These are phyloP conservation scores for Gryganskiella cystojenkinii DNA, from an alignment of 192 early-diverging fungal genomes.

Conservation along the genomic window DNA sequence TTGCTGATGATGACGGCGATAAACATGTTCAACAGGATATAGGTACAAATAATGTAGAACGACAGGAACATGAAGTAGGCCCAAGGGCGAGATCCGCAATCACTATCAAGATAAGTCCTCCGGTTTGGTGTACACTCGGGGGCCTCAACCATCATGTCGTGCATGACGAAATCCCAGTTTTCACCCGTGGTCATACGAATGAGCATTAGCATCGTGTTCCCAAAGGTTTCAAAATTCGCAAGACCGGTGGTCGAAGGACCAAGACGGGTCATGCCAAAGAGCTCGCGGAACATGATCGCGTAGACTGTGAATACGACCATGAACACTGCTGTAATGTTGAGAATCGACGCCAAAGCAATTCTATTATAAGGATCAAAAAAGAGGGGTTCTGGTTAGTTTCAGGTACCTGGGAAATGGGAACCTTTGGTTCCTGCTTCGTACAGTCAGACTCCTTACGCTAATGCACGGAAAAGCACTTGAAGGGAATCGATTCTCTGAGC, in stretches of 20 bases:
- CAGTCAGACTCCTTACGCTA: constrained; percentile 47
- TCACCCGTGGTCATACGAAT: constrained; percentile 68
- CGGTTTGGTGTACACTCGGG: constrained; percentile 58
- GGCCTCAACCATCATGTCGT: constrained; percentile 63
- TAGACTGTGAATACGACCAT: constrained; percentile 64
- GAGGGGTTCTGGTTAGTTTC: background rate
- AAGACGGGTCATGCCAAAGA: constrained; percentile 68
- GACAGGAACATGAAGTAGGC: constrained; percentile 66
- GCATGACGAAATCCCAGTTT: constrained; percentile 71
- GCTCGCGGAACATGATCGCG: constrained; percentile 68
- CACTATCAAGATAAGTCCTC: constrained; percentile 54
- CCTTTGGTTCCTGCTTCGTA: constrained; percentile 54
- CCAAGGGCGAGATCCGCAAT: constrained; percentile 65
- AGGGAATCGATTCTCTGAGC: constrained; percentile 50
- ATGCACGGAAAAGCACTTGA: constrained; percentile 39
- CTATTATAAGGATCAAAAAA: constrained; percentile 16
- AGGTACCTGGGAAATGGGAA: background rate
- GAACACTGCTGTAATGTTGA: constrained; percentile 68
- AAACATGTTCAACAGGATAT: constrained; percentile 69
- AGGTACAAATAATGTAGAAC: constrained; percentile 72
- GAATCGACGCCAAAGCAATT: constrained; percentile 53
- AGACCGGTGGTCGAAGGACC: constrained; percentile 56
- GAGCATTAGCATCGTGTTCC: constrained; percentile 60
- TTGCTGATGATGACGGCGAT: constrained; percentile 70
- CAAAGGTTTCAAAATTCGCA: constrained; percentile 63